Conservation (phyloP, 2,329 filamentous ascomycete species). For the Aspergillus quadricinctus region DNA sequence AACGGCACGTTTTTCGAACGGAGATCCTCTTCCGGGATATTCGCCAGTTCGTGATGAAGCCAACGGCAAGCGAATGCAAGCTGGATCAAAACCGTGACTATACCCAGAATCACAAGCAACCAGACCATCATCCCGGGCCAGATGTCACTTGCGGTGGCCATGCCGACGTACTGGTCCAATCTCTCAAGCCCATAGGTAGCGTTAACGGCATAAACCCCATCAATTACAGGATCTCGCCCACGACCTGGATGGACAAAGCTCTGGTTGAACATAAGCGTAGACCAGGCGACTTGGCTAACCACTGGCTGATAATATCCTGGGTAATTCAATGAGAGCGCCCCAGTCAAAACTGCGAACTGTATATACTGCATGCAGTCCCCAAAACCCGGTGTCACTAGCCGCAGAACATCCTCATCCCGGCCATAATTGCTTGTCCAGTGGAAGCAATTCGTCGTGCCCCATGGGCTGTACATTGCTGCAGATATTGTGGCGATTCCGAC, state of each 20-base stretch:
- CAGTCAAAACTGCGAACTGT: constrained; percentile 84
- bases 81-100: constrained; percentile 67
- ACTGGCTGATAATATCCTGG: constrained; percentile 93
- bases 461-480: constrained; percentile 84
- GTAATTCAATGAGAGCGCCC: constrained; percentile 81
- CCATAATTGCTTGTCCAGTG: constrained; percentile 98
- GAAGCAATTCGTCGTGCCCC: constrained; percentile 87
- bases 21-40: constrained; percentile 77
- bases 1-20: constrained; percentile 91
- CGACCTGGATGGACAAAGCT: constrained; percentile 71
- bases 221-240: constrained; percentile 64
- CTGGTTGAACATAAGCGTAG: constrained; percentile 85
- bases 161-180: constrained; percentile 76
- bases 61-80: constrained; percentile 72
- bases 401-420: constrained; percentile 82
- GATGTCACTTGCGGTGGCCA: constrained; percentile 70
- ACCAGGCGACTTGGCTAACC: constrained; percentile 84
- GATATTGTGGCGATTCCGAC: constrained; percentile 79
- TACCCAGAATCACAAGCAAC: constrained; percentile 71
- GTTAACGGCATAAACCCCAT: constrained; percentile 82
- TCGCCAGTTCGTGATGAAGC: constrained; percentile 66
- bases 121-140: constrained; percentile 95
- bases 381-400: constrained; percentile 91
- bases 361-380: constrained; percentile 96
- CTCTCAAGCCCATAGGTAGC: constrained; percentile 74